These are phyloP conservation scores for Picocystis sp. DNA, from an alignment of 163 green algal species.

Conservation along the genomic window DNA sequence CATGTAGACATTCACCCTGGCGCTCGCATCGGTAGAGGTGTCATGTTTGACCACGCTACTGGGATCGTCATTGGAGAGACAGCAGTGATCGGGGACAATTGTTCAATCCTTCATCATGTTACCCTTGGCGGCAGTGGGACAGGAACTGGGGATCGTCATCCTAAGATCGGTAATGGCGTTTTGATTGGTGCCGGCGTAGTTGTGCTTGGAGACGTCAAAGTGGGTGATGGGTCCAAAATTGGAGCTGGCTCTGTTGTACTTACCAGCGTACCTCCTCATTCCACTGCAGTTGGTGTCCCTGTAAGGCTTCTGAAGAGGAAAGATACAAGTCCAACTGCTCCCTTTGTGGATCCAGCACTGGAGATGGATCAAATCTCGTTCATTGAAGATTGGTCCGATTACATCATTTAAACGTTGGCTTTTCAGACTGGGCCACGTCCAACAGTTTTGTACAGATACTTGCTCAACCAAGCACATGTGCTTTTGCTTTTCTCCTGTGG, in stretches of 20 bases:
- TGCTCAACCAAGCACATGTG: too few species aligned
- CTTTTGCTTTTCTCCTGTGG: too few species aligned
- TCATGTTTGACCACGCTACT: constrained; percentile 92
- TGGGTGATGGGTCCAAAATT: constrained; percentile 67
- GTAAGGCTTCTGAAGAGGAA: constrained; percentile 60
- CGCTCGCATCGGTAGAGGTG: constrained; percentile 54
- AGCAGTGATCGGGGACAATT: constrained; percentile 80
- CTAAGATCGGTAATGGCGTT: constrained; percentile 69
- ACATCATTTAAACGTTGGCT: constrained; percentile 26
- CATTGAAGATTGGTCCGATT: constrained; percentile 25
- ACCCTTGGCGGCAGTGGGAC: constrained; percentile 80
- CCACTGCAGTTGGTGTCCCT: constrained; percentile 72
- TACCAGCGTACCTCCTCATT: constrained; percentile 54
- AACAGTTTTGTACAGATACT: too few species aligned
- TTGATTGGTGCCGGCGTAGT: constrained; percentile 79
- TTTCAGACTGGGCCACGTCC: too few species aligned
- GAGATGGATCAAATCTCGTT: constrained; percentile 61
- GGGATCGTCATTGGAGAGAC: constrained; percentile 93
- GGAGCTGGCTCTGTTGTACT: constrained; percentile 78
- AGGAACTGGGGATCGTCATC: constrained; percentile 59
- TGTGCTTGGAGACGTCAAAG: constrained; percentile 65
- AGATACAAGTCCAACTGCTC: constrained; percentile 1
- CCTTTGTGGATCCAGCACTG: constrained; percentile 32
- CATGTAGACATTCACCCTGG: constrained; percentile 92
- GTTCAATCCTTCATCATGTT: constrained; percentile 90